Evolutionary conservation across 1,139 yeast genomes (phyloP).

Genomic region (Candida dubliniensis): DNA sequence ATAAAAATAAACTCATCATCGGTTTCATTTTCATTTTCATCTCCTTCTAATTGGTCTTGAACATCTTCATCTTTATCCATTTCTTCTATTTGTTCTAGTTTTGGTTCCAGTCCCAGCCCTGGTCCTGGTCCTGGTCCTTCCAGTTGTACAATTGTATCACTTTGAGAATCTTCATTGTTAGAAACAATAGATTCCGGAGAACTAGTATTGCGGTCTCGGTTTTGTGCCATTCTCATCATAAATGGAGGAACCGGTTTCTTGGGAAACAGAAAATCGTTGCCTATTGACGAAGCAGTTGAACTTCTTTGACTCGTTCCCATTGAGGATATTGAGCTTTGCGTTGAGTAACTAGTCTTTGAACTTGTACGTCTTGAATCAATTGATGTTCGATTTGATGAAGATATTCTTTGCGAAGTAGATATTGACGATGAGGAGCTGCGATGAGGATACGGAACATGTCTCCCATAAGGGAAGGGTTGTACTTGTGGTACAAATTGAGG

Average conservation of each 20-base stretch:
- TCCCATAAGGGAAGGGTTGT: not conserved
- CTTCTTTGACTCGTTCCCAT: slow-evolving; percentile 7
- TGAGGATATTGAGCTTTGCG: slow-evolving; percentile 7
- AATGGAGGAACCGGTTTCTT: slow-evolving; percentile 30
- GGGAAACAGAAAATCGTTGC: slow-evolving; percentile 6
- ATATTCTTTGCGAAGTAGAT: not conserved
- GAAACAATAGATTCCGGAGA: slow-evolving; percentile 7
- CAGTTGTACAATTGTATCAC: too few relatives aligned
- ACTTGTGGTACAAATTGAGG: too few relatives aligned
- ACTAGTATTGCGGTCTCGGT: slow-evolving; percentile 8
- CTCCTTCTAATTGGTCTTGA: too few relatives aligned
- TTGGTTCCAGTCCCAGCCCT: slow-evolving; percentile 5
- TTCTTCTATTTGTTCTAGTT: slow-evolving; percentile 8
- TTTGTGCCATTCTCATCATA: slow-evolving; percentile 29
- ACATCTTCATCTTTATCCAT: slow-evolving; percentile 8
- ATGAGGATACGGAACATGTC: not conserved
- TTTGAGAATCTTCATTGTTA: not conserved
- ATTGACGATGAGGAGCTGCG: not conserved
- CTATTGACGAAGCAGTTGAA: slow-evolving; percentile 14
- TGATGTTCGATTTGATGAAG: slow-evolving; percentile 1
- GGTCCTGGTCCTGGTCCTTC: slow-evolving; percentile 4
- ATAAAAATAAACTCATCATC: slow-evolving; percentile 20
- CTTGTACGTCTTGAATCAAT: slow-evolving; percentile 9
- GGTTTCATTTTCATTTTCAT: slow-evolving; percentile 37
- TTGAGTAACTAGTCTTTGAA: slow-evolving; percentile 14